These are phyloP conservation scores for Phytophthora gonapodyides DNA, from an alignment of 352 stramenopile species.

Conservation along the genomic window DNA sequence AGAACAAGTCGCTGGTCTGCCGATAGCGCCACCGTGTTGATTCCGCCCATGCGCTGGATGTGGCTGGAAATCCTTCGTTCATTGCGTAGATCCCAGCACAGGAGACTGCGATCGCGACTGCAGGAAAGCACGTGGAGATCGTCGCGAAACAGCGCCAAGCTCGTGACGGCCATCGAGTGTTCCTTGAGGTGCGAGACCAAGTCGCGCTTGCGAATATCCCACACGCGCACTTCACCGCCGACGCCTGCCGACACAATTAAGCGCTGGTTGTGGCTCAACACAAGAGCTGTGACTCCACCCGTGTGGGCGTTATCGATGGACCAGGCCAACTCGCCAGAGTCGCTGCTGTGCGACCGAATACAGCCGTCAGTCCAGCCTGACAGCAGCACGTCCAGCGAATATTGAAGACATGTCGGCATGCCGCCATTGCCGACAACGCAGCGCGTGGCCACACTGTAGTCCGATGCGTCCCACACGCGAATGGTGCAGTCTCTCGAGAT, in stretches of 20 bases:
- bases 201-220: slow-evolving; percentile 92
- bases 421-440: slow-evolving; percentile 66
- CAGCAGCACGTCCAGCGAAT: slow-evolving; percentile 87
- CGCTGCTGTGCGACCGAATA: slow-evolving; percentile 87
- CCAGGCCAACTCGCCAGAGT: slow-evolving; percentile 87
- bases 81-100: slow-evolving; percentile 93
- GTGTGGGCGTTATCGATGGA: slow-evolving; percentile 91
- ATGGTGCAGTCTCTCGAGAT: slow-evolving; percentile 87
- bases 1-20: slow-evolving; percentile 89
- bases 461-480: slow-evolving; percentile 89
- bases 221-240: slow-evolving; percentile 91
- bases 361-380: slow-evolving; percentile 91
- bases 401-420: slow-evolving; percentile 75
- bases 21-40: slow-evolving; percentile 92
- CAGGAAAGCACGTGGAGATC: slow-evolving; percentile 91
- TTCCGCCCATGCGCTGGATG: slow-evolving; percentile 93
- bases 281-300: slow-evolving; percentile 88
- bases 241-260: slow-evolving; percentile 85
- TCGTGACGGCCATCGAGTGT: slow-evolving; percentile 87
- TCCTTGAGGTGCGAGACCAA: slow-evolving; percentile 93
- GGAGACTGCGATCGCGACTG: slow-evolving; percentile 88
- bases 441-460: slow-evolving; percentile 78
- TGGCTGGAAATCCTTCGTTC: slow-evolving; percentile 88
- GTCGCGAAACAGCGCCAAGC: slow-evolving; percentile 89
- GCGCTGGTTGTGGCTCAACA: slow-evolving; percentile 90